phyloP scores from a whole-genome alignment of 2,329 filamentous ascomycete genomes.

The Ophiocordyceps camponoti-floridani region DNA sequence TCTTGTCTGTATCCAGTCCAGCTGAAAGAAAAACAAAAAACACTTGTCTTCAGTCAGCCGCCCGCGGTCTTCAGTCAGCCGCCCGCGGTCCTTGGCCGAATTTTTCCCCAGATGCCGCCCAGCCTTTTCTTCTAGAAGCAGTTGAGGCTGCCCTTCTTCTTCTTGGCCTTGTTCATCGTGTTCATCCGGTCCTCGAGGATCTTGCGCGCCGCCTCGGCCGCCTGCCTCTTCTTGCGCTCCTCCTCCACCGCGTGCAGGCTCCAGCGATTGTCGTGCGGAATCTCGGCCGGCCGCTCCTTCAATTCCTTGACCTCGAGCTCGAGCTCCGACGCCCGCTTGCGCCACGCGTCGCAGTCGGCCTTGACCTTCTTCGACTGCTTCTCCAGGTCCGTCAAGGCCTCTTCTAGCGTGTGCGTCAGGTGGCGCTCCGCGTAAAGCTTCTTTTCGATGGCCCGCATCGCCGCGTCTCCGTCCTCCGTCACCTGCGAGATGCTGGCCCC shows the following conservation, averaged over 20 bases:
- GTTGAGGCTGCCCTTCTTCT: conserved; percentile 90
- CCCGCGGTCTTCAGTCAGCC: not conserved
- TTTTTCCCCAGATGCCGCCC: conserved; percentile 5
- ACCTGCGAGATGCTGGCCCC: conserved; percentile 50
- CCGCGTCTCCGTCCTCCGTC: conserved; percentile 85
- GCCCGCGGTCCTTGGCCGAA: not conserved
- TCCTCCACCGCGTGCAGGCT: conserved; percentile 86
- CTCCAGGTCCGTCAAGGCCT: conserved; percentile 88
- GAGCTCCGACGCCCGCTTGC: conserved; percentile 62
- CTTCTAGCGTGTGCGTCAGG: conserved; percentile 84
- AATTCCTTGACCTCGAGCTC: conserved; percentile 55
- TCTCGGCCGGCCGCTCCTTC: conserved; percentile 29
- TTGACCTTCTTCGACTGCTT: conserved; percentile 83
- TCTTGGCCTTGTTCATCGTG: conserved; percentile 72
- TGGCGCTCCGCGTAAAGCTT: conserved; percentile 92
- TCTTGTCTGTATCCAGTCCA: not conserved
- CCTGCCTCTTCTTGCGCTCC: conserved; percentile 79
- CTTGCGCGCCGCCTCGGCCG: conserved; percentile 74
- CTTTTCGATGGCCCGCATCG: conserved; percentile 91
- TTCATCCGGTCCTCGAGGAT: conserved; percentile 93
- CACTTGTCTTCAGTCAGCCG: too few species aligned
- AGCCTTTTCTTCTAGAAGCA: conserved; percentile 54
- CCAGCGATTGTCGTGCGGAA: conserved; percentile 39
- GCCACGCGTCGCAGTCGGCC: conserved; percentile 76
- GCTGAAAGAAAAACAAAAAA: not conserved